Conservation (phyloP, 768 basidiomycete genomes). For the Amanita inopinata region DNA sequence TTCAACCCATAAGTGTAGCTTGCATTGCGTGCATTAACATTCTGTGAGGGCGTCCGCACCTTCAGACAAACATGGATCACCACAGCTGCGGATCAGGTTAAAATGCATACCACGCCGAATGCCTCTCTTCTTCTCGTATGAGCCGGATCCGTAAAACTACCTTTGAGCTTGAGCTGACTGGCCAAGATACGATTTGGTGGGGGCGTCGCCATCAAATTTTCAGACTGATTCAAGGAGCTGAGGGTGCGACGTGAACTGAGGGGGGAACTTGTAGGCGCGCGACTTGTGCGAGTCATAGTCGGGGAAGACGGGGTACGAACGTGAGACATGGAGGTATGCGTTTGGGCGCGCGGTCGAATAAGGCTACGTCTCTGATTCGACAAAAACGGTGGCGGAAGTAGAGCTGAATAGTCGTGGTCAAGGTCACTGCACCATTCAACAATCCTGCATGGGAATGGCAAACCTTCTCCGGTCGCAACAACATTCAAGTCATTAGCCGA, state of each 20-base stretch:
- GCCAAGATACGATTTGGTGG: slow-evolving; percentile 53
- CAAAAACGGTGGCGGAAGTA: slow-evolving; percentile 52
- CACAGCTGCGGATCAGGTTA: slow-evolving; percentile 20
- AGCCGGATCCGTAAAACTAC: slow-evolving; percentile 65
- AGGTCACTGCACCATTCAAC: slow-evolving; percentile 8
- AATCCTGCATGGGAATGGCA: slow-evolving; percentile 11
- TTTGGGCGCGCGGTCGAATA: slow-evolving; percentile 51
- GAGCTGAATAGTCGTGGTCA: slow-evolving; percentile 25
- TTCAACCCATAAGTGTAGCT: slow-evolving; percentile 26
- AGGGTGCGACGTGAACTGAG: slow-evolving; percentile 23
- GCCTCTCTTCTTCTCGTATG: slow-evolving; percentile 37
- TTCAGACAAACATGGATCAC: slow-evolving; percentile 12
- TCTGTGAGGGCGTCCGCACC: slow-evolving; percentile 24
- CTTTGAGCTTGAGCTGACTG: slow-evolving; percentile 52
- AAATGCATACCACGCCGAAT: slow-evolving; percentile 27
- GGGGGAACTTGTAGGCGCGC: slow-evolving; percentile 22
- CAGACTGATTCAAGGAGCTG: slow-evolving; percentile 20
- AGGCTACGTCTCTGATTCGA: slow-evolving; percentile 29
- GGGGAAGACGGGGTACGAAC: slow-evolving; percentile 29
- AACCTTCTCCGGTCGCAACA: slow-evolving; percentile 42
- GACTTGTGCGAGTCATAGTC: slow-evolving; percentile 20
- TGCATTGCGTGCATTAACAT: slow-evolving; percentile 17
- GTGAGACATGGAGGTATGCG: slow-evolving; percentile 33
- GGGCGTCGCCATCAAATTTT: slow-evolving; percentile 46
- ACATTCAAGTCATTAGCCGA: slow-evolving; percentile 36